phyloP scores from a whole-genome alignment of 192 early-diverging fungal species.

The Entomortierella beljakovae region DNA sequence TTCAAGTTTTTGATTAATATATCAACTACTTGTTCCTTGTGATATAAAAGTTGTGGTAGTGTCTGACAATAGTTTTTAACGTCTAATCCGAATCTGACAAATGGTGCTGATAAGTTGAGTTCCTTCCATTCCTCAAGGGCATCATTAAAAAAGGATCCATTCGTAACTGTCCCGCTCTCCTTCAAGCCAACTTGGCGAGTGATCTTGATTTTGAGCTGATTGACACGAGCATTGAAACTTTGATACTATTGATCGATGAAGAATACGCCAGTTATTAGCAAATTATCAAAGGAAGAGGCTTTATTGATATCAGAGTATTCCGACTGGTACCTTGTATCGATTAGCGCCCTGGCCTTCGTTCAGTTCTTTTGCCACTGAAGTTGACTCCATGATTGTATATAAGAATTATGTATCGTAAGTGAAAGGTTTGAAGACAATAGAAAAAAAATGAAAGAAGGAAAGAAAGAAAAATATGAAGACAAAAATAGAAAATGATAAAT shows the following conservation, averaged over 20 bases:
- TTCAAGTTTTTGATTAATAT: constrained; percentile 74
- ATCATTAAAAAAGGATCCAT: constrained; percentile 88
- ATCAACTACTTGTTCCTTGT: constrained; percentile 83
- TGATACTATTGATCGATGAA: constrained; percentile 70
- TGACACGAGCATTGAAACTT: constrained; percentile 76
- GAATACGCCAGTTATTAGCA: not conserved
- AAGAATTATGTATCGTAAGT: not conserved
- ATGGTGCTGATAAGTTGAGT: constrained; percentile 90
- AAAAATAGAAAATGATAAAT: too few species aligned
- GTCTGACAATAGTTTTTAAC: constrained; percentile 74
- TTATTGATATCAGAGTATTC: not conserved
- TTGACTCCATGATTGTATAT: constrained; percentile 54
- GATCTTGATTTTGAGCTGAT: constrained; percentile 88
- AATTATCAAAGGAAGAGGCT: not conserved
- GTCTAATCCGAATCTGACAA: constrained; percentile 76
- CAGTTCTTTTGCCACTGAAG: constrained; percentile 61
- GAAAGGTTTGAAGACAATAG: not conserved
- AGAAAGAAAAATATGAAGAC: not conserved
- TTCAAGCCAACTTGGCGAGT: constrained; percentile 70
- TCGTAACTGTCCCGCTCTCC: constrained; percentile 64
- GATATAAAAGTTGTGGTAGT: constrained; percentile 90
- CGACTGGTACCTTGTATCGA: constrained; percentile 67
- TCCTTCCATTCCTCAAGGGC: constrained; percentile 87
- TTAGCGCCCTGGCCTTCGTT: constrained; percentile 76
- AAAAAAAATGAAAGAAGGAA: not conserved